phyloP scores from a whole-genome alignment of 345 rosid genomes.

The Murraya koenigii region DNA sequence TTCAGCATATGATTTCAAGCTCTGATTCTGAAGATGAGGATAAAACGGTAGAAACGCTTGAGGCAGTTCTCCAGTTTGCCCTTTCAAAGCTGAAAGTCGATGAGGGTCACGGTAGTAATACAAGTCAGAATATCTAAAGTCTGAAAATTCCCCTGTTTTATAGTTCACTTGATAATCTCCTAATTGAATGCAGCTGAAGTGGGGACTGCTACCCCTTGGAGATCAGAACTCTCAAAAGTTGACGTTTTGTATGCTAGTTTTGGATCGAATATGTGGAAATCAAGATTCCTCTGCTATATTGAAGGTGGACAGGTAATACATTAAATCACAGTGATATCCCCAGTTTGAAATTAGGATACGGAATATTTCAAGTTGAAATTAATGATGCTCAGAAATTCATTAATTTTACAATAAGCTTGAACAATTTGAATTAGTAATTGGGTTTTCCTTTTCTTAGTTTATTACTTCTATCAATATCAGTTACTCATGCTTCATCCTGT shows the following conservation, averaged over 20 bases:
- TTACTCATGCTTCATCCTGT: background rate
- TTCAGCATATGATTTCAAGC: slow-evolving; percentile 50
- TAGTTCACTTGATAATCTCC: background rate
- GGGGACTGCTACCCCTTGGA: slow-evolving; percentile 44
- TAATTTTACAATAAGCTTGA: background rate
- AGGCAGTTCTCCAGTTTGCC: slow-evolving; percentile 35
- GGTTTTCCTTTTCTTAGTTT: background rate
- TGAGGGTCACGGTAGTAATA: slow-evolving; percentile 33
- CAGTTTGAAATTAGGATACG: background rate
- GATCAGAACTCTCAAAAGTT: slow-evolving; percentile 58
- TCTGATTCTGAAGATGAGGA: slow-evolving; percentile 64
- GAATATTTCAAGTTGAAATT: background rate
- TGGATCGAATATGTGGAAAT: slow-evolving; percentile 86
- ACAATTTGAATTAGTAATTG: background rate
- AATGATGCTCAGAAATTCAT: background rate
- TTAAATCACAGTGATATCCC: background rate
- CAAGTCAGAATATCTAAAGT: background rate
- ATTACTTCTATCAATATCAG: background rate
- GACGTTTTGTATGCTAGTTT: slow-evolving; percentile 82
- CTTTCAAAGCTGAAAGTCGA: slow-evolving; percentile 57
- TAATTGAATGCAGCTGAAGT: slow-evolving; percentile 26
- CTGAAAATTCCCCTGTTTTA: background rate
- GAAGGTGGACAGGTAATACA: slow-evolving; percentile 74
- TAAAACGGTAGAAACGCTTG: slow-evolving; percentile 20
- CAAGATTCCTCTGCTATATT: slow-evolving; percentile 81